Base-by-base conservation (phyloP, 108 stramenopile species). In the Nitzschia sp. region DNA sequence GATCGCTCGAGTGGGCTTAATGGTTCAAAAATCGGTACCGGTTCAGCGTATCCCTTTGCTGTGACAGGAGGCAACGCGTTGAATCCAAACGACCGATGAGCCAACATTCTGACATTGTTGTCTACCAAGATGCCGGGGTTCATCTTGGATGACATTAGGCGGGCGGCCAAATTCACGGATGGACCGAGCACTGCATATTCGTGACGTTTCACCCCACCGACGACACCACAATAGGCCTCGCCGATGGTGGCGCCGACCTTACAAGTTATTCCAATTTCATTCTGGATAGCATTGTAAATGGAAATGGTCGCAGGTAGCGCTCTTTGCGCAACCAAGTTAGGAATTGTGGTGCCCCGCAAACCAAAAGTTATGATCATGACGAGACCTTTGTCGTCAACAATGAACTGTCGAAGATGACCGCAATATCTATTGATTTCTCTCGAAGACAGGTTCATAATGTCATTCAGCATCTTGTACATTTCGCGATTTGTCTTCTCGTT, bases 341-440 rank as follows among this genome's bases (percentile, higher is more conserved):
- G 85, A 76, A 87, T 85, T 17, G 87, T 86, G 21, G 86, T 78
- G 0, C 88, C 87, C 9, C 88, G 80, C 8, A 93, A 74, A 32
- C 91, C 91, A 74, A 93, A 93, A 15, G 83, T 89, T 31, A 71
- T 79, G 57, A 93, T 93, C 63, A 88, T 35, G 3, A 90, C 86
- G 6, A 68, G n/a, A 57, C 76, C 73, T 68, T 91, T 91, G 59
- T 91, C 90, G 65, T 91, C 90, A 26, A 91, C 82, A 61, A 91
- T 91, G 60, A 86, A 86, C 56, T 91, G 90, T 21, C 90, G 71
- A 49, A 91, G 59, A 33, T 91, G 90, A 19, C 92, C 92, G 24
- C 68, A 57, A 32, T 73, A 76, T 68, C 71, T 62, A 23, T 79
- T 70, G 21, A 91, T 54, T 19, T 81, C 73, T 66, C 70, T 60